Evolutionary conservation across 441 rosid species (phyloP).

Genomic region (Adansonia rubrostipa): DNA sequence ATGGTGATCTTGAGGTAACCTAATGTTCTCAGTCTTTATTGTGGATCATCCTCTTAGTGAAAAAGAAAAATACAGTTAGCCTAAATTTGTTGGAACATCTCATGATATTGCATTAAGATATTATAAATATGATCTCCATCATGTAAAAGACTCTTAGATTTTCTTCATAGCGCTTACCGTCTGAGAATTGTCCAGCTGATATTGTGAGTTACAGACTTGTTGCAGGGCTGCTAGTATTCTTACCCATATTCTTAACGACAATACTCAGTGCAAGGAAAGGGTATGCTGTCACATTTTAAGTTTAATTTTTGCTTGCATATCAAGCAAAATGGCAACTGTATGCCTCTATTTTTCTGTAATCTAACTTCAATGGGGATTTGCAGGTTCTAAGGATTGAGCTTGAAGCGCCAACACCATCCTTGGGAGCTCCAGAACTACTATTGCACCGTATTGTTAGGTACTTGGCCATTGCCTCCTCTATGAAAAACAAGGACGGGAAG

Average conservation of each 20-base stretch:
- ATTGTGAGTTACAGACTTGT: constrained; percentile 66
- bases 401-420: constrained; percentile 69
- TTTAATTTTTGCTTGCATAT: constrained; percentile 19
- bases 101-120: constrained; percentile 4
- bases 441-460: constrained; percentile 91
- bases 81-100: constrained; percentile 22
- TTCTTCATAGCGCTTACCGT: constrained; percentile 23
- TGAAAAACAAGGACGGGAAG: constrained; percentile 77
- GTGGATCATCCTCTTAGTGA: constrained; percentile 10
- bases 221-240: constrained; percentile 97
- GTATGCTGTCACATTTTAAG: constrained; percentile 44
- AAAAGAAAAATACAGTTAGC: constrained; percentile 8
- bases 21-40: constrained; percentile 19
- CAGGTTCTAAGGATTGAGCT: constrained; percentile 87
- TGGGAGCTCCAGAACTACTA: constrained; percentile 87
- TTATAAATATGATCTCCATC: constrained; percentile 11
- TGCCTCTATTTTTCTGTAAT: constrained; percentile 25
- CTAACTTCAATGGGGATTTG: constrained; percentile 30
- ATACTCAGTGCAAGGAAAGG: constrained; percentile 85
- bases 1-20: constrained; percentile 95
- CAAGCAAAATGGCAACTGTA: neutral
- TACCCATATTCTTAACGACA: constrained; percentile 81
- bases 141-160: constrained; percentile 21
- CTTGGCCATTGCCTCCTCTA: constrained; percentile 83
- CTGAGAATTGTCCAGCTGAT: constrained; percentile 32